These are phyloP conservation scores for Plectosphaerella cucumerina DNA, from an alignment of 2,329 filamentous ascomycete species.

Conservation along the genomic window DNA sequence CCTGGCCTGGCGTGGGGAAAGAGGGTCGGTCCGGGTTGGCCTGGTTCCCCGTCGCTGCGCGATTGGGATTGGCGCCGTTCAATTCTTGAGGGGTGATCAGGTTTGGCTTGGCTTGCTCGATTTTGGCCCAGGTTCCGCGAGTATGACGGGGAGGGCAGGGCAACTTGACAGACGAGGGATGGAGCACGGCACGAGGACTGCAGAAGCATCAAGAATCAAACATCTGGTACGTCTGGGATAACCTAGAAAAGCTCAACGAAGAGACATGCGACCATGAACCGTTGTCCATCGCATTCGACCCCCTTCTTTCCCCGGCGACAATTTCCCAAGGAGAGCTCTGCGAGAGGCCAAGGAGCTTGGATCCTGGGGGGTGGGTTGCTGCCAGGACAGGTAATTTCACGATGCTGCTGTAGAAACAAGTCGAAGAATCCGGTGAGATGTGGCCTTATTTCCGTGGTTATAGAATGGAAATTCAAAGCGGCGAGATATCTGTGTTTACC, in stretches of 20 bases:
- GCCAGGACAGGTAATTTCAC: background rate
- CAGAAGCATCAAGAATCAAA: background rate
- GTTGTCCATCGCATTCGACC: constrained; percentile 1
- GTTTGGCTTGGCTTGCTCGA: too few relatives aligned
- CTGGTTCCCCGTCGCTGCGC: too few relatives aligned
- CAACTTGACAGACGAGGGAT: constrained; percentile 4
- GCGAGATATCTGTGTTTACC: too few relatives aligned
- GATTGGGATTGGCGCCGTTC: too few relatives aligned
- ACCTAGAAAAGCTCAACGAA: background rate
- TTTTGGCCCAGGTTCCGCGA: background rate
- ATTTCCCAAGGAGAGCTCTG: background rate
- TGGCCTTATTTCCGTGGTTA: too few relatives aligned
- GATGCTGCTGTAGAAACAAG: background rate
- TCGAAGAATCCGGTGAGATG: too few relatives aligned
- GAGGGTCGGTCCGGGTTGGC: too few relatives aligned
- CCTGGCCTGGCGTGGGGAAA: background rate
- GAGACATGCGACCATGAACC: background rate
- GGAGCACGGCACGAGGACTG: background rate
- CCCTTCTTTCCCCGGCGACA: constrained; percentile 1
- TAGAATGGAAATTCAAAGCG: too few relatives aligned
- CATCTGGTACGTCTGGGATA: background rate
- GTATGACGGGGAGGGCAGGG: constrained; percentile 16
- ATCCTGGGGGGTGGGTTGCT: constrained; percentile 4
- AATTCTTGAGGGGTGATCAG: too few relatives aligned
- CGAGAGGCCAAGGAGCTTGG: constrained; percentile 9